Conservation (phyloP, 805 yeast genomes). For the Scheffersomyces amazonensis region DNA sequence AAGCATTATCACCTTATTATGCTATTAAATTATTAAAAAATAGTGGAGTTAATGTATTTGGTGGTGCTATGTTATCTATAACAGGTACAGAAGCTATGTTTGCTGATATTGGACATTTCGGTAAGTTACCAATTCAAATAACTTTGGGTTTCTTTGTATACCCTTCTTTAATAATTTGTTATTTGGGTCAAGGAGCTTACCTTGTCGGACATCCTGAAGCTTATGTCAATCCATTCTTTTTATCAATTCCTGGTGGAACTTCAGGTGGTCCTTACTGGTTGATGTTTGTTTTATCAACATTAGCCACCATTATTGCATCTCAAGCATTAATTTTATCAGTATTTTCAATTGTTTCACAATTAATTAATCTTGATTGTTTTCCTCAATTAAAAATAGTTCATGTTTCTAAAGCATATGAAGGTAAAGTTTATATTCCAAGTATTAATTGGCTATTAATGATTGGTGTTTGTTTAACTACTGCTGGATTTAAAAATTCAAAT, state of each 20-base stretch:
- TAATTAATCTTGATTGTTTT: conserved; percentile 53
- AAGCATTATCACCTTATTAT: conserved; percentile 48
- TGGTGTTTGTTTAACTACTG: conserved; percentile 48
- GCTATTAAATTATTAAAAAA: conserved; percentile 44
- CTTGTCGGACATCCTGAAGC: conserved; percentile 37
- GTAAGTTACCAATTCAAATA: conserved; percentile 46
- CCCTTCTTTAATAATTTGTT: conserved; percentile 49
- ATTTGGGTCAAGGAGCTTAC: conserved; percentile 59
- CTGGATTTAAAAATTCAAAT: conserved; percentile 48
- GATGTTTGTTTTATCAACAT: conserved; percentile 50
- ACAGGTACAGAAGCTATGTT: conserved; percentile 67
- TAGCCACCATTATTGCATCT: conserved; percentile 57
- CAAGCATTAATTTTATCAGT: conserved; percentile 59
- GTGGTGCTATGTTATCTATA: conserved; percentile 51
- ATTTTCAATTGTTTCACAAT: conserved; percentile 49
- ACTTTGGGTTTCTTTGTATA: conserved; percentile 47
- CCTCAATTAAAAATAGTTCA: conserved; percentile 48
- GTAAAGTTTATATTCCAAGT: conserved; percentile 52
- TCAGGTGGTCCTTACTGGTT: conserved; percentile 47
- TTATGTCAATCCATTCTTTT: conserved; percentile 43
- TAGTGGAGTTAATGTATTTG: conserved; percentile 42
- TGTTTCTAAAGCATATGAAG: conserved; percentile 41
- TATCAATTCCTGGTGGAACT: conserved; percentile 49
- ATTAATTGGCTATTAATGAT: conserved; percentile 51
- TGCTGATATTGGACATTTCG: conserved; percentile 60